Evolutionary conservation across 1,284 basidiomycete genomes (phyloP).

Genomic region (Fomitopsis pinicola): DNA sequence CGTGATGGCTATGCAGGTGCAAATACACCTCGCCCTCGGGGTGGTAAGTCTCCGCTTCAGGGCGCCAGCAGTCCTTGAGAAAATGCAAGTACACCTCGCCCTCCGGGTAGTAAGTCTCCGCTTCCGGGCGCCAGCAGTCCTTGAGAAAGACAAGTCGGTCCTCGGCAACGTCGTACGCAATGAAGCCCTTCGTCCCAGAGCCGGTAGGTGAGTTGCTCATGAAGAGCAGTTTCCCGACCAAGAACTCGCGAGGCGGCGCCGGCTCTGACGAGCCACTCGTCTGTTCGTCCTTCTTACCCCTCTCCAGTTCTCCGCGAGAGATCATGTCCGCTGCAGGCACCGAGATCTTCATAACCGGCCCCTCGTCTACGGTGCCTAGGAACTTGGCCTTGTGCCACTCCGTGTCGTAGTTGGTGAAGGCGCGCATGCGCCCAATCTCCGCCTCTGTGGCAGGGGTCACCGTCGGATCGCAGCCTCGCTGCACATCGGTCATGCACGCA

Average conservation of each 20-base stretch:
- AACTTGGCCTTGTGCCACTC: no score
- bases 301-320: not conserved
- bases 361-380: no score
- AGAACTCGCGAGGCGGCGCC: not conserved
- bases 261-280: no score
- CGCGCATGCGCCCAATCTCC: not conserved
- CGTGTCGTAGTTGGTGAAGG: not conserved
- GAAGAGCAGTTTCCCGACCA: no score
- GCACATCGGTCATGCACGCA: not conserved
- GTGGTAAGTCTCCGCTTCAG: not conserved
- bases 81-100: no score
- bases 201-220: no score
- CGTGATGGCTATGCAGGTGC: not conserved
- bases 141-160: no score
- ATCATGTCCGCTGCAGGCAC: not conserved
- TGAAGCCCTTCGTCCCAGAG: no score
- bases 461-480: slow-evolving; percentile 14
- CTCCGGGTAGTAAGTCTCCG: no score
- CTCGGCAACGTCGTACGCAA: no score
- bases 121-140: no score
- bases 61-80: not conserved
- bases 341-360: not conserved
- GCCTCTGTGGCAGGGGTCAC: not conserved
- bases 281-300: not conserved
- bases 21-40: not conserved